Conservation (phyloP, 2,329 filamentous ascomycete genomes). For the Neocucurbitaria cava region DNA sequence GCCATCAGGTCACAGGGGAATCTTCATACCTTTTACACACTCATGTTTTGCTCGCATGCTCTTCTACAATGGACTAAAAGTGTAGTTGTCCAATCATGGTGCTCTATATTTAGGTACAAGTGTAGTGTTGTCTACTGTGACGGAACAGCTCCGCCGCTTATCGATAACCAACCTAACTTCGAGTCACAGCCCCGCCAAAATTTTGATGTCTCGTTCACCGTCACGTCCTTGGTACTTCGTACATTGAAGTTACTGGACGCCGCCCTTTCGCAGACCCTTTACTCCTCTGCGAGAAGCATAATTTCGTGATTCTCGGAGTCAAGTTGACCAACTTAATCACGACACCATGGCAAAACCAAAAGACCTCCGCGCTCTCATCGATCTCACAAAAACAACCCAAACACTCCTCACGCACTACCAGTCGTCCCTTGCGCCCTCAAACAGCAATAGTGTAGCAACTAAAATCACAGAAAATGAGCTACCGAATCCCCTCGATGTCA, state of each 20-base stretch:
- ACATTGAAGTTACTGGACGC: neutral
- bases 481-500: constrained; percentile 66
- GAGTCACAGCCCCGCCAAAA: constrained; percentile 16
- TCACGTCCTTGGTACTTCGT: neutral
- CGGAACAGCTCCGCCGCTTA: neutral
- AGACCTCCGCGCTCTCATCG: constrained; percentile 39
- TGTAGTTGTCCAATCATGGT: neutral
- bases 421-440: constrained; percentile 39
- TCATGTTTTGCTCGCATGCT: too few relatives aligned
- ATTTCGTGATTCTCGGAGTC: too few relatives aligned
- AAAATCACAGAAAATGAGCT: constrained; percentile 27
- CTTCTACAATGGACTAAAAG: neutral
- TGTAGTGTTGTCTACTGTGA: neutral
- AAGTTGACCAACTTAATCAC: neutral
- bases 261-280: too few relatives aligned
- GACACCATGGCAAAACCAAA: constrained; percentile 30
- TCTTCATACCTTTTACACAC: too few relatives aligned
- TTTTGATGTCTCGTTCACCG: constrained; percentile 1
- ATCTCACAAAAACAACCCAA: constrained; percentile 45
- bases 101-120: neutral
- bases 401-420: constrained; percentile 46
- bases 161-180: constrained; percentile 4
- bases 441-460: constrained; percentile 5
- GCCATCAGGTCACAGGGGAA: too few relatives aligned
- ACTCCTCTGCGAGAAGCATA: too few relatives aligned